phyloP scores from a whole-genome alignment of 371 early-diverging fungal genomes.

The Batkoa obscura region DNA sequence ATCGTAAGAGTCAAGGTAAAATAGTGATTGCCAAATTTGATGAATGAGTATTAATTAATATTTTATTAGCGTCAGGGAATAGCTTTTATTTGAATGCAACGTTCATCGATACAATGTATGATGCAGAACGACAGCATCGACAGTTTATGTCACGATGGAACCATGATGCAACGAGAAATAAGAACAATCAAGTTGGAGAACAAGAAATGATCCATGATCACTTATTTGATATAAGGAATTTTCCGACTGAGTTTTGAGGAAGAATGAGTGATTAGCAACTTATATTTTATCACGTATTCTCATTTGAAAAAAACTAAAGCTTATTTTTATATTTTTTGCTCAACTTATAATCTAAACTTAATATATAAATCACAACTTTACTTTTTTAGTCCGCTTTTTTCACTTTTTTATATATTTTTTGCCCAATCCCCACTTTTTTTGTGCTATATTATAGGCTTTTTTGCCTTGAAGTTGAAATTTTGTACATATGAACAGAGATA shows the following conservation, averaged over 20 bases:
- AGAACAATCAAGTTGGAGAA: background rate
- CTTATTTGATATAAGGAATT: conserved; percentile 1
- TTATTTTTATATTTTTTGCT: too few relatives aligned
- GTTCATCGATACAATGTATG: conserved; percentile 2
- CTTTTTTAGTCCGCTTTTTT: too few relatives aligned
- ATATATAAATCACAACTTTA: too few relatives aligned
- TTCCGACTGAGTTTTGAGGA: background rate
- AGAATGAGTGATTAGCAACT: too few relatives aligned
- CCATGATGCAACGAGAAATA: background rate
- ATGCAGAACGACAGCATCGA: conserved; percentile 2
- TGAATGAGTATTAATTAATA: background rate
- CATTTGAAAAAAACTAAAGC: too few relatives aligned
- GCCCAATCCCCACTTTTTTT: too few relatives aligned
- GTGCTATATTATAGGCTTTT: too few relatives aligned
- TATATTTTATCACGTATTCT: too few relatives aligned
- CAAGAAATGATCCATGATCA: background rate
- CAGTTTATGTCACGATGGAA: conserved; percentile 4
- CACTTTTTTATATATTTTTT: too few relatives aligned
- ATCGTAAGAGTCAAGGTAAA: background rate
- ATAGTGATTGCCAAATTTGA: background rate
- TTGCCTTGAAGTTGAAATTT: too few relatives aligned
- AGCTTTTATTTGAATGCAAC: conserved; percentile 3
- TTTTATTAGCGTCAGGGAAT: conserved; percentile 1
- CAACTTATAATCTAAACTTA: too few relatives aligned
- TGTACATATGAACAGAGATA: too few relatives aligned